These are phyloP conservation scores for Penicillium italicum DNA, from an alignment of 2,329 filamentous ascomycete genomes.

Conservation along the genomic window DNA sequence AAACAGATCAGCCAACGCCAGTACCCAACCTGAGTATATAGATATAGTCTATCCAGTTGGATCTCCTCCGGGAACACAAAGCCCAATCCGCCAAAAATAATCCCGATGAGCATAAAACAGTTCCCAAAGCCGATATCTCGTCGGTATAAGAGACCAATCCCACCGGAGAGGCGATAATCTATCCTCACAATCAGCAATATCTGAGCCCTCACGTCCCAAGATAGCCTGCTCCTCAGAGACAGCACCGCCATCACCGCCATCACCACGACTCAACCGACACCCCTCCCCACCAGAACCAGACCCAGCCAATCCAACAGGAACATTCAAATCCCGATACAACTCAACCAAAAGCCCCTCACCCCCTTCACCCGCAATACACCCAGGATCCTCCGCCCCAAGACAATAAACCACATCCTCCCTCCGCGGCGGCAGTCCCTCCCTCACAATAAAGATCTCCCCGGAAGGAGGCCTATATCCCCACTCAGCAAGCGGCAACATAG, in stretches of 20 bases:
- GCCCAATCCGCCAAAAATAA: slow-evolving; percentile 90
- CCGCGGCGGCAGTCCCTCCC: slow-evolving; percentile 64
- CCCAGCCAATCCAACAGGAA: slow-evolving; percentile 1
- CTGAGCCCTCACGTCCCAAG: slow-evolving; percentile 24
- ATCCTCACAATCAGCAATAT: slow-evolving; percentile 11
- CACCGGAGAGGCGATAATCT: slow-evolving; percentile 10
- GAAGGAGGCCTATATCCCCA: slow-evolving; percentile 85
- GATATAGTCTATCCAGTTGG: slow-evolving; percentile 21
- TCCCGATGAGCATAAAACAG: slow-evolving; percentile 90
- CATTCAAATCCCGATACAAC: slow-evolving; percentile 9
- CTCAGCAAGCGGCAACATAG: slow-evolving; percentile 76
- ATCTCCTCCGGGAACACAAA: slow-evolving; percentile 76
- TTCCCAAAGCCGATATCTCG: slow-evolving; percentile 77
- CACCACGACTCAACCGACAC: background rate
- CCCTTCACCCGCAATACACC: slow-evolving; percentile 65
- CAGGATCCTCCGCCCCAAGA: slow-evolving; percentile 64
- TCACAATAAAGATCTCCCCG: slow-evolving; percentile 83
- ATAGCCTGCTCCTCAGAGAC: slow-evolving; percentile 9
- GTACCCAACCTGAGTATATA: background rate
- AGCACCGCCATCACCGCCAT: background rate
- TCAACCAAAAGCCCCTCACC: background rate
- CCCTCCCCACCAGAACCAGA: background rate
- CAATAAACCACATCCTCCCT: slow-evolving; percentile 69
- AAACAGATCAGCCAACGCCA: background rate
- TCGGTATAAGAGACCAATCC: slow-evolving; percentile 32